These are phyloP conservation scores for Dothideomycetes sp. DNA, from an alignment of 2,329 filamentous ascomycete genomes.

Conservation along the genomic window DNA sequence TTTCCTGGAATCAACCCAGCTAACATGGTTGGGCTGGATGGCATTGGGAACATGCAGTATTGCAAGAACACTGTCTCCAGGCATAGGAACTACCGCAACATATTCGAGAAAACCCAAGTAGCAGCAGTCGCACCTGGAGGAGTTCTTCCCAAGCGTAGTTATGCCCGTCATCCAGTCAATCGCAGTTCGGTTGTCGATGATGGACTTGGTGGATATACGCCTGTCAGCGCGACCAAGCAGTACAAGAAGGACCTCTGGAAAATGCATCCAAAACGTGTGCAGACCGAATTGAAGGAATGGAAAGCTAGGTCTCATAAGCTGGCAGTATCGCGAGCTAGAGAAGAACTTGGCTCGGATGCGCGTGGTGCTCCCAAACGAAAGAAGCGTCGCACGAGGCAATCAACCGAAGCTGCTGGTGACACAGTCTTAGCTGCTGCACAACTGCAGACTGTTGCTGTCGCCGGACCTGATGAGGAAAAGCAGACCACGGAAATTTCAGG, in stretches of 20 bases:
- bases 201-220: not conserved
- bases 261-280: constrained; percentile 12
- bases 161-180: not conserved
- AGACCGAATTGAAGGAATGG: constrained; percentile 9
- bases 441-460: too few species aligned
- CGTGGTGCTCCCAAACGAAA: not conserved
- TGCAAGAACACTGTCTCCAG: constrained; percentile 18
- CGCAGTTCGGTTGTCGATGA: not conserved
- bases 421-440: too few species aligned
- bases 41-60: constrained; percentile 36
- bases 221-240: not conserved
- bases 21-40: constrained; percentile 31
- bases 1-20: constrained; percentile 31
- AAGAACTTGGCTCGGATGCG: constrained; percentile 1
- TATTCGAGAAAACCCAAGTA: constrained; percentile 1
- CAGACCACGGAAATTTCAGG: too few species aligned
- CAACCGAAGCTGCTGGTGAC: not conserved
- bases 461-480: too few species aligned
- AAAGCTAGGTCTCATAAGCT: constrained; percentile 7
- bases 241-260: constrained; percentile 9
- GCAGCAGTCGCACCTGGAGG: not conserved
- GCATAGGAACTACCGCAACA: not conserved
- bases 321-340: constrained; percentile 1
- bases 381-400: constrained; percentile 1
- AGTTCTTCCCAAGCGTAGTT: not conserved